A percentile compares a stretch with the other conserved stretches of the same genome.
Evolutionary conservation across 2,329 filamentous ascomycete species (phyloP).

Genomic region (Aulographum hederae): DNA sequence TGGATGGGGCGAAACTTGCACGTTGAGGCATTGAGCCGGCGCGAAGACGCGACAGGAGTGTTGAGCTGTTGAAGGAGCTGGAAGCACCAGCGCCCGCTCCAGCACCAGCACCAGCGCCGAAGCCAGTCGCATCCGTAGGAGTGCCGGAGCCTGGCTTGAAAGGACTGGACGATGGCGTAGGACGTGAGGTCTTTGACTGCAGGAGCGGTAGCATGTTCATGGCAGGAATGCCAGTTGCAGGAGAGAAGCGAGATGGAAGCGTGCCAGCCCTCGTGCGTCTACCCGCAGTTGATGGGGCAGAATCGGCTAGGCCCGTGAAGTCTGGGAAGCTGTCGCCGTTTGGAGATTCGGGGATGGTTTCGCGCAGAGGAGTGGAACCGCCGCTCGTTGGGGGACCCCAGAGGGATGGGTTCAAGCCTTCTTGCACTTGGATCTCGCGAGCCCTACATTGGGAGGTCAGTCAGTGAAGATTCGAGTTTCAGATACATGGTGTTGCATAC

Average conservation of each 20-base stretch:
- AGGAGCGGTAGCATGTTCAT: slow-evolving; percentile 38
- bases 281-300: slow-evolving; percentile 37
- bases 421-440: slow-evolving; percentile 91
- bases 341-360: slow-evolving; percentile 94
- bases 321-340: slow-evolving; percentile 86
- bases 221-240: slow-evolving; percentile 45
- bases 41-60: slow-evolving; percentile 66
- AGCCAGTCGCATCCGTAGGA: slow-evolving; percentile 16
- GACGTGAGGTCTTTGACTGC: slow-evolving; percentile 62
- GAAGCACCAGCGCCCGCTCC: no score
- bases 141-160: slow-evolving; percentile 48
- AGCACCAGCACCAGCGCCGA: no score
- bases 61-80: slow-evolving; percentile 39
- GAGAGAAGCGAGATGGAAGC: slow-evolving; percentile 85
- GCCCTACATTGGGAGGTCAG: slow-evolving; percentile 41
- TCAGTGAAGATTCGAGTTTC: neutral
- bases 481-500: slow-evolving; percentile 32
- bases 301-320: slow-evolving; percentile 32
- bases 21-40: slow-evolving; percentile 91
- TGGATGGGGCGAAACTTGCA: slow-evolving; percentile 41
- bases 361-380: slow-evolving; percentile 85
- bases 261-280: slow-evolving; percentile 83
- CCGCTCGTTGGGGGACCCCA: slow-evolving; percentile 96
- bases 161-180: slow-evolving; percentile 72
- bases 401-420: slow-evolving; percentile 55